Evolutionary conservation across 2,329 filamentous ascomycete species (phyloP).

Genomic region (Dactylellina haptotyla): DNA sequence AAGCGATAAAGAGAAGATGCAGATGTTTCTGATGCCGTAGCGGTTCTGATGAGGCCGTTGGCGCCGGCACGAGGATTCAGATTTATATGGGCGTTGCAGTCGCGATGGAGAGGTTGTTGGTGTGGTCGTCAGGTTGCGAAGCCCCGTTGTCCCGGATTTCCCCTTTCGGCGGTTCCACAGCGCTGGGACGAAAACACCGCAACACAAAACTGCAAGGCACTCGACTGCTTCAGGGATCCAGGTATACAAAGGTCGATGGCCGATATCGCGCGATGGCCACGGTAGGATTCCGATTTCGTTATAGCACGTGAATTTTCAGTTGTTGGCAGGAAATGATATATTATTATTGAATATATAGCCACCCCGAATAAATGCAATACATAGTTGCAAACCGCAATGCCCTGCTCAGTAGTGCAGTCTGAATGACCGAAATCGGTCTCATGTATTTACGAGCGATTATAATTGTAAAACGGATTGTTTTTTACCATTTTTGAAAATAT

Average conservation of each 20-base stretch:
- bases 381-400: too few relatives aligned
- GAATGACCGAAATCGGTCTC: too few relatives aligned
- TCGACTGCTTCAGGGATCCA: background rate
- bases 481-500: too few relatives aligned
- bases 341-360: too few relatives aligned
- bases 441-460: too few relatives aligned
- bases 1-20: constrained; percentile 4
- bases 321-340: too few relatives aligned
- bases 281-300: background rate
- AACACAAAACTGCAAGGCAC: constrained; percentile 13
- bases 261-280: constrained; percentile 2
- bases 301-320: background rate
- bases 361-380: too few relatives aligned
- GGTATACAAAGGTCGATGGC: background rate
- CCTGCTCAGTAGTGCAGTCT: too few relatives aligned
- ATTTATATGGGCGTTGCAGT: constrained; percentile 42
- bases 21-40: background rate
- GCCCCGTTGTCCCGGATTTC: constrained; percentile 49
- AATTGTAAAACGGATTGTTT: too few relatives aligned
- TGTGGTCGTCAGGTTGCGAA: constrained; percentile 47
- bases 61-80: constrained; percentile 4
- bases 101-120: constrained; percentile 53
- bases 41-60: background rate
- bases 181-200: constrained; percentile 35
- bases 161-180: constrained; percentile 44